Evolutionary conservation across 441 rosid species (phyloP).

Genomic region (Arabidopsis lyrata): DNA sequence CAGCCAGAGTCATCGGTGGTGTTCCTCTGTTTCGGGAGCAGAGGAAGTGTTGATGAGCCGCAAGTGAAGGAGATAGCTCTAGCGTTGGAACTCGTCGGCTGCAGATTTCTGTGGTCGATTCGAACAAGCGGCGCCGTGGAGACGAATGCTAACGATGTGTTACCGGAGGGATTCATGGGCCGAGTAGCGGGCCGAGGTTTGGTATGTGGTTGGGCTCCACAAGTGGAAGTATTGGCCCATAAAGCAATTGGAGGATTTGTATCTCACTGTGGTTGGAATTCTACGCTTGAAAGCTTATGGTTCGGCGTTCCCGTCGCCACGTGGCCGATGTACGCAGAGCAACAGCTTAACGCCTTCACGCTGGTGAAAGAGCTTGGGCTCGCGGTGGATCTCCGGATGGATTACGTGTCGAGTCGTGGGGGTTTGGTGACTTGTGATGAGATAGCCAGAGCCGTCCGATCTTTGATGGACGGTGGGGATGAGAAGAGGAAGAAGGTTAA

Average conservation of each 20-base stretch:
- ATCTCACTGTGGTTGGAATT: constrained; percentile 62
- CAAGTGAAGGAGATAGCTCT: constrained; percentile 52
- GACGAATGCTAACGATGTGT: constrained; percentile 1
- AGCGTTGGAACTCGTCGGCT: constrained; percentile 47
- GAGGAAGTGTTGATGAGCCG: constrained; percentile 41
- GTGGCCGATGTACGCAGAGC: constrained; percentile 58
- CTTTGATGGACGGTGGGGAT: constrained; percentile 45
- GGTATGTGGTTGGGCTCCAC: constrained; percentile 46
- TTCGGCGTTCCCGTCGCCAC: constrained; percentile 50
- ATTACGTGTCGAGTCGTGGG: constrained; percentile 38
- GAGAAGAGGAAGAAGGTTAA: constrained; percentile 50
- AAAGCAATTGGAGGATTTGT: constrained; percentile 52
- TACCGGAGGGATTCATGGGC: constrained; percentile 52
- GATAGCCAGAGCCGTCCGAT: constrained; percentile 43
- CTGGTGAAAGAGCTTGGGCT: constrained; percentile 48
- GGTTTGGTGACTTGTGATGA: constrained; percentile 46
- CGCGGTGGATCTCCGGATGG: constrained; percentile 44
- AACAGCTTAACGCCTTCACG: constrained; percentile 53
- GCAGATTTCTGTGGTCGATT: constrained; percentile 54
- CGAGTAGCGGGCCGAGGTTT: constrained; percentile 43
- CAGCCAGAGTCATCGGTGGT: constrained; percentile 55
- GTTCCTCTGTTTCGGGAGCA: constrained; percentile 66
- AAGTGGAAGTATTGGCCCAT: constrained; percentile 46
- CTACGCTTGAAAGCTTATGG: constrained; percentile 55
- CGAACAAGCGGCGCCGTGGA: constrained; percentile 2